Evolutionary conservation across 2,329 filamentous ascomycete genomes (phyloP), one percentile per base, ranked within the genome.

Genomic region (Neofusicoccum ribis): DNA sequence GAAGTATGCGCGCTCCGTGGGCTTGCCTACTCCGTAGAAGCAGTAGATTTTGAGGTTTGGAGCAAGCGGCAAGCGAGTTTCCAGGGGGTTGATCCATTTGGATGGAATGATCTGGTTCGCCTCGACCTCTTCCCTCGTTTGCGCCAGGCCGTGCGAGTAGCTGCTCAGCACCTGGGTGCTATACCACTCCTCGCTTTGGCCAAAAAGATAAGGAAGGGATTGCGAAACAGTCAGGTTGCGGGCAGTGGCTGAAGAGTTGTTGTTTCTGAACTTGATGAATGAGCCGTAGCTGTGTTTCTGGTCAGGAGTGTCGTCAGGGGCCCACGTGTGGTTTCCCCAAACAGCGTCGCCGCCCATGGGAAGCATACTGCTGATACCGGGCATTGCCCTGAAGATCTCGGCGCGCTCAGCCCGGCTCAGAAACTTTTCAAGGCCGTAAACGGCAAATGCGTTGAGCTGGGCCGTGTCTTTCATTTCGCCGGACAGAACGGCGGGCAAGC

Each of bases 401-500:
- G 91, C 93, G 61, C 95, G 87, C 76, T 99, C 95, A 69, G 93
- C 89, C 72, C 91, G 92, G 71, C 89, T 93, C 52, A 99, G 82
- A 76, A 99, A 99, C 74, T 95, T 97, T 77, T 99, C 95, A 9
- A 99, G 85, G 0, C 95, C 95, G 72, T 98, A 98, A 1, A 99
- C 94, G 8, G 95, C 95, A 76, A 98, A 96, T 2, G 94, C 88
- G 72, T 98, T 98, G 23, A 99, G 86, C 77, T 98, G 95, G 0
- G 94, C 95, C 0, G 95, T 99, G 73, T 99, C 95, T 70, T 94
- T 92, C 95, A 99, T 99, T 78, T 99, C 95, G 36, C 95, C 95
- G 0, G 93, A 97, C 1, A 99, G 83, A 0, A 98, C 86, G 0
- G 95, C 94, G 0, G 95, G 91, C 41, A 98, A 81, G 66, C 91